Percentiles rank a stretch among this genome's conserved stretches.
Conservation (phyloP, 495 filamentous ascomycete genomes). For the Annulohypoxylon stygium region DNA sequence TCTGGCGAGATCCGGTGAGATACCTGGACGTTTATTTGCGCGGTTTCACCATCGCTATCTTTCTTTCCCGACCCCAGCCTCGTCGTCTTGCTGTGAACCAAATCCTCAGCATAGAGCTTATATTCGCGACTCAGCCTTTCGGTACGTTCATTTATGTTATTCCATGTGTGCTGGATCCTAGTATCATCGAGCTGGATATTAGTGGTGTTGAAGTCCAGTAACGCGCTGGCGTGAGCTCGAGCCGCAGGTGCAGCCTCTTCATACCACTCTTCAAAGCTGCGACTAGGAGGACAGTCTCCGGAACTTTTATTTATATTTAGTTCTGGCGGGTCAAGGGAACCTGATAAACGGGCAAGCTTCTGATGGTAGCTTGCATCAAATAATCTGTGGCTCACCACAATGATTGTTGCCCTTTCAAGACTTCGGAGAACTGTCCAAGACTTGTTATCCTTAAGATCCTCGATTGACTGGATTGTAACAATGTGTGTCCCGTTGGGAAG, state of each 20-base stretch:
- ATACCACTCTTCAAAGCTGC: slow-evolving; percentile 69
- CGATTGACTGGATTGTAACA: slow-evolving; percentile 54
- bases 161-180: neutral
- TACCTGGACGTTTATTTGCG: neutral
- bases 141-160: neutral
- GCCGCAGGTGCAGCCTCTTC: slow-evolving; percentile 54
- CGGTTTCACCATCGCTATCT: neutral
- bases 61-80: neutral
- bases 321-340: slow-evolving; percentile 62
- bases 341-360: slow-evolving; percentile 53
- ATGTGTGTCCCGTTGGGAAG: slow-evolving; percentile 52
- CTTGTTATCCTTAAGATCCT: slow-evolving; percentile 49
- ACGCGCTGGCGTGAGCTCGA: slow-evolving; percentile 49
- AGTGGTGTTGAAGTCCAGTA: neutral
- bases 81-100: neutral
- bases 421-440: slow-evolving; percentile 47
- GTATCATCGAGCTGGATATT: neutral
- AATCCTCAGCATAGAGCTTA: neutral
- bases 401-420: slow-evolving; percentile 66
- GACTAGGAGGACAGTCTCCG: slow-evolving; percentile 40
- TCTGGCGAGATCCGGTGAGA: neutral
- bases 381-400: slow-evolving; percentile 66
- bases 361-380: slow-evolving; percentile 59
- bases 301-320: slow-evolving; percentile 20
- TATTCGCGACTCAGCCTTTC: neutral